Base-by-base conservation (phyloP, 2,329 filamentous ascomycete genomes). In the Tetracladium maxilliforme region DNA sequence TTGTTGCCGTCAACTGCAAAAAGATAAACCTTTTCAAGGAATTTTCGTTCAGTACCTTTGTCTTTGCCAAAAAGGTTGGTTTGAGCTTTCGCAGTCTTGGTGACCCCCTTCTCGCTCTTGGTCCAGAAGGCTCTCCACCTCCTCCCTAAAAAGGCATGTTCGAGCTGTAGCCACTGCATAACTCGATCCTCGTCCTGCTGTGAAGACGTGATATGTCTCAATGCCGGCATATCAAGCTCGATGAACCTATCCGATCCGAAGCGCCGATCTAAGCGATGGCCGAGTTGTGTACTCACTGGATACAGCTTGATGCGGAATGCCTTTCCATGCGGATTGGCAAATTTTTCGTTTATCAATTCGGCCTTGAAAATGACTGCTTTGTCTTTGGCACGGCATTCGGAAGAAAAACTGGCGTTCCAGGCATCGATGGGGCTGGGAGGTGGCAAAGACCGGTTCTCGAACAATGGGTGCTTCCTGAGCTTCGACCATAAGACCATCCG, bases 231-330 rank as follows among this genome's bases (percentile, higher is more conserved):
- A 5, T 56, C 40, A 1, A 75, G 29, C 26, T 73, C 64, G 2
- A 75, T 31, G 22, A 72, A 72, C 1, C 70, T 54, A 33, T 75
- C 68, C 1, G 57, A 44, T 0, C 70, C 68, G 33, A 70, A 71
- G 5, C 58, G 58, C 9, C 70, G 57, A 12, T 49, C 47, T 1
- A 74, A 41, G 3, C 70, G 60, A 39, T 69, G 56, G 0, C 59
- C 49, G 4, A 51, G 38, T 14, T 68, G 61, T 3, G 70, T 38
- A 7, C 45, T 50, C 2, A 71, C 36, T 0, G 64, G 58, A 3
- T 55, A 47, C 7, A 74, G 49, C 5, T 48, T 50, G 5, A 72
- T 36, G 1, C 37, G 31, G 30, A 68, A 65, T n/a, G n/a, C n/a
- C n/a, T n/a, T n/a, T n/a, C n/a, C n/a, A n/a, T n/a, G n/a, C n/a